phyloP scores from a whole-genome alignment of 768 basidiomycete genomes.

The Leccinum olivaceopallidum region DNA sequence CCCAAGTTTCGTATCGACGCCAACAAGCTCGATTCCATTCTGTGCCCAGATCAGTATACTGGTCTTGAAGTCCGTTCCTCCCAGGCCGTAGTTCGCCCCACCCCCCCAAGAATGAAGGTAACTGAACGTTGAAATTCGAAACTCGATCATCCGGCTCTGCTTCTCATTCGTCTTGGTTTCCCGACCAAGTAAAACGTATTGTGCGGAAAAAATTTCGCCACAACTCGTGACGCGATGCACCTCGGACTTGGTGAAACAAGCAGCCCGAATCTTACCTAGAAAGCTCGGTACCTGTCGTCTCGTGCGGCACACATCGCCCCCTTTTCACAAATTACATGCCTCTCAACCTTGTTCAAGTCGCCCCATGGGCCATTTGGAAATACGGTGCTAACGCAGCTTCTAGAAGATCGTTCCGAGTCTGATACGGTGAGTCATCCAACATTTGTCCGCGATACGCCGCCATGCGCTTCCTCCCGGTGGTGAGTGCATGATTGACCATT shows the following conservation, averaged over 20 bases:
- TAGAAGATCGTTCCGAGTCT: not conserved
- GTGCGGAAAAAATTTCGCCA: not conserved
- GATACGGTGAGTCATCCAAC: not conserved
- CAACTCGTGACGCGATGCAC: not conserved
- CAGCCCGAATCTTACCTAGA: not conserved
- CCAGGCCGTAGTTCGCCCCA: not conserved
- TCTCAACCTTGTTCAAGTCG: conserved; percentile 5
- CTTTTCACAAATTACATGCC: not conserved
- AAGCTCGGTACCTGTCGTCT: not conserved
- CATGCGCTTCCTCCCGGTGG: conserved; percentile 2
- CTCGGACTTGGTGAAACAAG: too few relatives aligned
- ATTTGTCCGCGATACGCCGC: not conserved
- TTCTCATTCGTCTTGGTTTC: not conserved
- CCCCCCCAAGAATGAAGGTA: not conserved
- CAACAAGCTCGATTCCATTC: not conserved
- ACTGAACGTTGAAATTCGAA: not conserved
- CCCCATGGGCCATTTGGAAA: conserved; percentile 11
- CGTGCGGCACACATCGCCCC: not conserved
- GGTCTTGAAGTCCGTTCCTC: not conserved
- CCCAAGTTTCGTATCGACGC: not conserved
- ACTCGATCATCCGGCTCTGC: not conserved
- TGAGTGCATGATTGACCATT: not conserved
- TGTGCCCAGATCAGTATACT: not conserved
- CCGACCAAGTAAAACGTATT: not conserved
- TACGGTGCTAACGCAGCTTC: conserved; percentile 3